Conservation (phyloP, 2,329 filamentous ascomycete genomes). For the Stagonosporopsis cucurbitacearum region DNA sequence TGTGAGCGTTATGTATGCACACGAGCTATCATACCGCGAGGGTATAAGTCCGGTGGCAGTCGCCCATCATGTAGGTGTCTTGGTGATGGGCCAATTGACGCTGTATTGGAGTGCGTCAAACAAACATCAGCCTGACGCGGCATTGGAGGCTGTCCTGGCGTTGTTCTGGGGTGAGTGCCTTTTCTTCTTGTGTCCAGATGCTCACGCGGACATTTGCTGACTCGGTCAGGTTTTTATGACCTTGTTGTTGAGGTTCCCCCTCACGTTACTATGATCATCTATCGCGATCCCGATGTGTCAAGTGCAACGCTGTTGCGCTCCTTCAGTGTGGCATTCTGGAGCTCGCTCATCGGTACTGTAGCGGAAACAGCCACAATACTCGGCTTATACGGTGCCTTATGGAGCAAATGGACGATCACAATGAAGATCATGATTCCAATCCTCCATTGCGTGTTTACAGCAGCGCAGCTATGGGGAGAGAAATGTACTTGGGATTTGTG, state of each 20-base stretch:
- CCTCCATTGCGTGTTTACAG: conserved; percentile 16
- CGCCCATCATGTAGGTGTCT: conserved; percentile 13
- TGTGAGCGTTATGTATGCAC: conserved; percentile 16
- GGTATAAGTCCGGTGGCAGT: conserved; percentile 16
- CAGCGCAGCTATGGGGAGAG: conserved; percentile 16
- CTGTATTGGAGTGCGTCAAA: conserved; percentile 16
- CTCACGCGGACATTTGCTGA: not conserved
- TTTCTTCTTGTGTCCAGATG: not conserved
- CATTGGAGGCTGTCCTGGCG: conserved; percentile 7
- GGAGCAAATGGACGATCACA: conserved; percentile 11
- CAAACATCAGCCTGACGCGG: conserved; percentile 5
- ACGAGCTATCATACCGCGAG: conserved; percentile 13
- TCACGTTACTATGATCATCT: conserved; percentile 17
- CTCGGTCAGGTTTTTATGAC: conserved; percentile 11
- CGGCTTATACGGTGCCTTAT: conserved; percentile 7
- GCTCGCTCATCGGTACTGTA: conserved; percentile 10
- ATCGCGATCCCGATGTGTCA: conserved; percentile 10
- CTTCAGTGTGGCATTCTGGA: conserved; percentile 14
- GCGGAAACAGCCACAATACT: conserved; percentile 15
- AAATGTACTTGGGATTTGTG: conserved; percentile 17
- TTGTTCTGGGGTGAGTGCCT: conserved; percentile 12
- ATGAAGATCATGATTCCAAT: conserved; percentile 15
- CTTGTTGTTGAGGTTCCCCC: conserved; percentile 17
- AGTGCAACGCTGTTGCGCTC: conserved; percentile 1
- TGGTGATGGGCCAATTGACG: conserved; percentile 18